These are phyloP conservation scores for Suillus americanus DNA, from an alignment of 768 basidiomycete genomes.

Conservation along the genomic window DNA sequence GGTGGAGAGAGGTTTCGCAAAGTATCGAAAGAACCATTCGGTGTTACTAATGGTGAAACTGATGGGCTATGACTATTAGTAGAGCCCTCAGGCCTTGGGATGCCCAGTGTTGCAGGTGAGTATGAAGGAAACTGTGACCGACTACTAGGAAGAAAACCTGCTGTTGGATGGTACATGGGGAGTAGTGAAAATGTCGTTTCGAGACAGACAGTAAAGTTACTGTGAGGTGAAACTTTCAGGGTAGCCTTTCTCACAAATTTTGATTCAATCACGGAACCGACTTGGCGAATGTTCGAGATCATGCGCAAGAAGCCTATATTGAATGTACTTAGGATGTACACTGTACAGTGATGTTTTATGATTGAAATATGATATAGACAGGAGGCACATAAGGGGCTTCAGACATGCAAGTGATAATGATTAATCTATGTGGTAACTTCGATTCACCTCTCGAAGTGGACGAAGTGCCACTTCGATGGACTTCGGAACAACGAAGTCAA, in stretches of 20 bases:
- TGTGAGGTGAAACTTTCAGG: too few relatives aligned
- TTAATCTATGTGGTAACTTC: too few relatives aligned
- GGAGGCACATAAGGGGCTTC: too few relatives aligned
- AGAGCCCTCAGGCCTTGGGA: background rate
- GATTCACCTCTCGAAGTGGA: too few relatives aligned
- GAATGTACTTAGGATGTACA: too few relatives aligned
- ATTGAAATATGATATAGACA: too few relatives aligned
- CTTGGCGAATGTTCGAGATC: background rate
- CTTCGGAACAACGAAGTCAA: too few relatives aligned
- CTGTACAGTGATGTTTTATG: too few relatives aligned
- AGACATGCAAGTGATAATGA: too few relatives aligned
- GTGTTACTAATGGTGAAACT: too few relatives aligned
- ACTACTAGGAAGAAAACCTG: background rate
- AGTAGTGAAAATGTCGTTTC: background rate
- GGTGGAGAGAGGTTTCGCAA: background rate
- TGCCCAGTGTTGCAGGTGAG: background rate
- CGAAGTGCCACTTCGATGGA: too few relatives aligned
- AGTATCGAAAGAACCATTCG: background rate
- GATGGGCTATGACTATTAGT: fast-evolving
- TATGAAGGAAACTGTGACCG: background rate
- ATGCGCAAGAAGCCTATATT: background rate
- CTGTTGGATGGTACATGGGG: background rate
- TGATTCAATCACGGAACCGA: fast-evolving
- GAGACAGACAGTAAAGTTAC: too few relatives aligned
- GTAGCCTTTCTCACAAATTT: background rate